Evolutionary conservation across 23 red algal species (phyloP).

Genomic region (Gracilaria gracilis): DNA sequence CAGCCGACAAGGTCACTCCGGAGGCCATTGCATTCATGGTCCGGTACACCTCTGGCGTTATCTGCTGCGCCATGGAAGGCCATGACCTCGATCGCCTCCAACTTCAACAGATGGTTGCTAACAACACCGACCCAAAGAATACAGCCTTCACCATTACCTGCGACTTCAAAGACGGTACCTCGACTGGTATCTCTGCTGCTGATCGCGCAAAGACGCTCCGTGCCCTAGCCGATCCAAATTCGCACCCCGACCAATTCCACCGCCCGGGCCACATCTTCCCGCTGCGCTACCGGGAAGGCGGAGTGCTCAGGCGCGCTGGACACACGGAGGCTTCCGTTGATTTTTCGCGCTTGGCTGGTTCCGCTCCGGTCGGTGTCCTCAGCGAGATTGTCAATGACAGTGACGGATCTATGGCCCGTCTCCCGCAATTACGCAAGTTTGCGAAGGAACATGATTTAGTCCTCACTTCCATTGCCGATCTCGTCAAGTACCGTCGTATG

Average conservation of each 20-base stretch:
- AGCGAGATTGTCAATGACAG: slow-evolving; percentile 94
- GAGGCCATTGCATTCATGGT: slow-evolving; percentile 99
- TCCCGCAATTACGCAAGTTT: slow-evolving; percentile 83
- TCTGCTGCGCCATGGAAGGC: slow-evolving; percentile 90
- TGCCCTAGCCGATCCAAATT: slow-evolving; percentile 75
- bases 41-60: slow-evolving; percentile 93
- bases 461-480: slow-evolving; percentile 95
- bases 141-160: slow-evolving; percentile 94
- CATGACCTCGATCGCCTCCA: slow-evolving; percentile 66
- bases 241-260: slow-evolving; percentile 77
- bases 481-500: slow-evolving; percentile 86
- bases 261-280: slow-evolving; percentile 98
- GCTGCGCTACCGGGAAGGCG: slow-evolving; percentile 80
- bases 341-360: slow-evolving; percentile 84
- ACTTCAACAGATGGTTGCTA: slow-evolving; percentile 87
- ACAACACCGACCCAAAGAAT: slow-evolving; percentile 95
- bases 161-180: slow-evolving; percentile 84
- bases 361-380: slow-evolving; percentile 90
- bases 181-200: slow-evolving; percentile 94
- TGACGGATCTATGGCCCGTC: slow-evolving; percentile 93
- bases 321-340: slow-evolving; percentile 97
- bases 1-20: slow-evolving; percentile 91
- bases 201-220: slow-evolving; percentile 86
- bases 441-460: slow-evolving; percentile 83
- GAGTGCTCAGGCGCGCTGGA: slow-evolving; percentile 96